phyloP scores from a whole-genome alignment of 768 basidiomycete species.

The Kwoniella newhampshirensis region DNA sequence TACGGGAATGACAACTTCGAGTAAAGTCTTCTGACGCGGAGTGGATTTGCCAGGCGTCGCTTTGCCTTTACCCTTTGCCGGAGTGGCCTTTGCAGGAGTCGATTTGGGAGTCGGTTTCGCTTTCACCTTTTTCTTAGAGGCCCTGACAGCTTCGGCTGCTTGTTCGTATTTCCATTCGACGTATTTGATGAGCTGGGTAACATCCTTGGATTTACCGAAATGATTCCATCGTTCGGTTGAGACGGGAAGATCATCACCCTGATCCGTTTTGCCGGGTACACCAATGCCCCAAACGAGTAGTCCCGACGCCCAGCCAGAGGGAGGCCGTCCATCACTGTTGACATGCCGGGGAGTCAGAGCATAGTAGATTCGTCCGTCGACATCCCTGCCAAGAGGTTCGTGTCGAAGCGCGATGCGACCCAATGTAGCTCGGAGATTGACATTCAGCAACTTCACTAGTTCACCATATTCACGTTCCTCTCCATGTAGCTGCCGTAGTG shows the following conservation, averaged over 20 bases:
- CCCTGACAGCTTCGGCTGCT: conserved; percentile 11
- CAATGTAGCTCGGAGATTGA: conserved; percentile 28
- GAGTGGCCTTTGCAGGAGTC: conserved; percentile 3
- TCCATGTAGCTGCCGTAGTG: neutral
- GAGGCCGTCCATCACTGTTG: conserved; percentile 27
- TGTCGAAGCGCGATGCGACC: conserved; percentile 18
- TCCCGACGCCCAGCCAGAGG: conserved; percentile 38
- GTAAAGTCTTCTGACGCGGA: conserved; percentile 11
- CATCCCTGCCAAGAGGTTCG: conserved; percentile 33
- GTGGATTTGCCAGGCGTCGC: conserved; percentile 7
- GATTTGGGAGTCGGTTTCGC: conserved; percentile 4
- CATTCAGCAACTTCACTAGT: conserved; percentile 18
- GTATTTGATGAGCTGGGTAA: conserved; percentile 27
- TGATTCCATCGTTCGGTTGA: conserved; percentile 34
- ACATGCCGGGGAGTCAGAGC: conserved; percentile 22
- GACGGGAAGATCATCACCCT: conserved; percentile 15
- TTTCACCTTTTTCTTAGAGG: conserved; percentile 7
- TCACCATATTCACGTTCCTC: conserved; percentile 18
- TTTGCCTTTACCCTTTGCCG: neutral
- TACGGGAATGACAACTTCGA: conserved; percentile 23
- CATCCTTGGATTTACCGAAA: conserved; percentile 27
- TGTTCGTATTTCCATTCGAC: conserved; percentile 21
- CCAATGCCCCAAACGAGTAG: conserved; percentile 35
- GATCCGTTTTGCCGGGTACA: neutral
- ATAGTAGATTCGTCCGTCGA: conserved; percentile 38